These are phyloP conservation scores for Tagetes erecta DNA, from an alignment of 129 eudicot species.

Conservation along the genomic window DNA sequence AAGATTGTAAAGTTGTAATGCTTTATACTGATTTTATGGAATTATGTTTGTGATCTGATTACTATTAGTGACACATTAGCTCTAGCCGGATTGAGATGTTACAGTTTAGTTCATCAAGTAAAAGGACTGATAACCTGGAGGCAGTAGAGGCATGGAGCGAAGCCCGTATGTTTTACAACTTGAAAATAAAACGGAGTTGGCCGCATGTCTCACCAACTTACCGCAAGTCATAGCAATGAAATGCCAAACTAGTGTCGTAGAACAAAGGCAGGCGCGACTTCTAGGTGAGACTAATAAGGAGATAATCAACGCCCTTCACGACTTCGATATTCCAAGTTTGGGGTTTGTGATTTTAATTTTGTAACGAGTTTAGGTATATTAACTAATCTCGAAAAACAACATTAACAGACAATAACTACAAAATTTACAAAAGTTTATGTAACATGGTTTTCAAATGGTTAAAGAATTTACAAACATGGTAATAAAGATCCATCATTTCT, in stretches of 20 bases:
- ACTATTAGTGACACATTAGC: too few species aligned
- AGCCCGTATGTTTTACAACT: neutral
- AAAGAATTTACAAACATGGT: neutral
- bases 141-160: neutral
- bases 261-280: conserved; percentile 4
- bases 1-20: too few species aligned
- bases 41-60: too few species aligned
- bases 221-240: conserved; percentile 15
- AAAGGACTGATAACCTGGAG: neutral
- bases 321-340: neutral
- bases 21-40: too few species aligned
- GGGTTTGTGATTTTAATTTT: too few species aligned
- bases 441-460: neutral
- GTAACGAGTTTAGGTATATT: too few species aligned
- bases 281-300: conserved; percentile 11
- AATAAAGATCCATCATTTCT: neutral
- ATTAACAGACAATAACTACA: neutral
- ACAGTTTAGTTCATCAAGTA: neutral
- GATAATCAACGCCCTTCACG: conserved; percentile 1
- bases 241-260: conserved; percentile 1
- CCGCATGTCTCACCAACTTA: conserved; percentile 13
- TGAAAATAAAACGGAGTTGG: conserved; percentile 4
- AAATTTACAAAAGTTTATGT: conserved; percentile 1
- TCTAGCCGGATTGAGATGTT: too few species aligned
- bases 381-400: neutral